These are phyloP conservation scores for Chrysopogon serrulatus DNA, from an alignment of 176 grass and related monocot genomes.

Conservation along the genomic window DNA sequence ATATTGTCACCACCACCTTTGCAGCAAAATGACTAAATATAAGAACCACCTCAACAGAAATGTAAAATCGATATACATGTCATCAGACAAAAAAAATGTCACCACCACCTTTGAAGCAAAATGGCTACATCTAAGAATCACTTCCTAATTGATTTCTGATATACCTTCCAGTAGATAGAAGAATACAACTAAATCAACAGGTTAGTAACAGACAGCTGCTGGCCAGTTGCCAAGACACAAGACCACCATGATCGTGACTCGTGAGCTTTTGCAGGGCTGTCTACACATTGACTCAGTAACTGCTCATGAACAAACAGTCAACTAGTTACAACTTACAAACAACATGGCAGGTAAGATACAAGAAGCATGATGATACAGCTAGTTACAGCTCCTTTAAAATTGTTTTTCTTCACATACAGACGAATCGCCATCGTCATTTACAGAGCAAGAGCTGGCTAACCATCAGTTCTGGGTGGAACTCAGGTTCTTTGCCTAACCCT, in stretches of 20 bases:
- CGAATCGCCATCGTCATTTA: constrained; percentile 42
- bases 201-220: neutral
- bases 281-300: neutral
- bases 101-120: neutral
- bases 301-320: constrained; percentile 15
- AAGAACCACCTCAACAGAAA: neutral
- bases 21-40: neutral
- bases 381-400: constrained; percentile 23
- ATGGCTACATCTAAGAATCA: neutral
- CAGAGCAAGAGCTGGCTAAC: constrained; percentile 37
- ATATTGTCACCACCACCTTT: neutral
- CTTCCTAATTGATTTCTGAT: neutral
- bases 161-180: neutral
- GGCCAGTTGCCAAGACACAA: neutral
- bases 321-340: constrained; percentile 27
- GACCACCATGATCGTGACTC: neutral
- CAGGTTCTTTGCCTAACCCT: constrained; percentile 76
- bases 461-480: constrained; percentile 26
- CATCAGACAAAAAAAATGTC: neutral
- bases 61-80: neutral
- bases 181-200: neutral
- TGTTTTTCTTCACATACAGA: constrained; percentile 27
- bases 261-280: neutral
- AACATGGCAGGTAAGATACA: constrained; percentile 6
- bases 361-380: neutral